phyloP scores from a whole-genome alignment of 192 early-diverging fungal species.

The Backusella tuberculispora region DNA sequence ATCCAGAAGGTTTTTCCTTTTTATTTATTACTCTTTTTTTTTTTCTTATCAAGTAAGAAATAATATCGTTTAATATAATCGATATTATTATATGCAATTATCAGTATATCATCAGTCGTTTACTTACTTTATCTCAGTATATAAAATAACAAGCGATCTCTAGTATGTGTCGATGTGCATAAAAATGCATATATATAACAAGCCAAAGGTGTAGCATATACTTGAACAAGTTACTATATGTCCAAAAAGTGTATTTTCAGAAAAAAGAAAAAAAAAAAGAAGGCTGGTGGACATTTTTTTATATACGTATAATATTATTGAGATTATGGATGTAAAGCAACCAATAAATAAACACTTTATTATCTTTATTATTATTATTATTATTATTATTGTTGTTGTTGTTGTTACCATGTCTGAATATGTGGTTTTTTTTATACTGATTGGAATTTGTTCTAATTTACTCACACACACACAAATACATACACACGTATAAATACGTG shows the following conservation, averaged over 20 bases:
- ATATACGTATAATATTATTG: no score
- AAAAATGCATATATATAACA: background rate
- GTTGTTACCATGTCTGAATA: background rate
- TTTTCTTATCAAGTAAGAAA: background rate
- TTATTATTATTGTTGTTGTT: background rate
- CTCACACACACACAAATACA: background rate
- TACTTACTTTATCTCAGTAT: background rate
- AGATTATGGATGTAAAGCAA: no score
- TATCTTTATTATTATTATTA: background rate
- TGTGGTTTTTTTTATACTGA: background rate
- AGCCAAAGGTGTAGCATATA: background rate
- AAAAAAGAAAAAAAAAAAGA: no score
- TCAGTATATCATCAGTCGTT: no score
- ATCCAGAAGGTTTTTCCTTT: no score
- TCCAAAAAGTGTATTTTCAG: no score
- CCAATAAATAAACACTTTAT: no score
- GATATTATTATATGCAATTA: no score
- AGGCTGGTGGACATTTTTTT: no score
- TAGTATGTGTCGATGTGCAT: background rate
- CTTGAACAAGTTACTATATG: no score
- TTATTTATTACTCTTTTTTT: no score
- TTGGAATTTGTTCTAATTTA: constrained; percentile 9
- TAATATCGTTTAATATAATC: no score
- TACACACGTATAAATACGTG: background rate
- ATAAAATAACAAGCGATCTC: background rate